phyloP scores from a whole-genome alignment of 2,329 filamentous ascomycete species.

The Phialophora tarda region DNA sequence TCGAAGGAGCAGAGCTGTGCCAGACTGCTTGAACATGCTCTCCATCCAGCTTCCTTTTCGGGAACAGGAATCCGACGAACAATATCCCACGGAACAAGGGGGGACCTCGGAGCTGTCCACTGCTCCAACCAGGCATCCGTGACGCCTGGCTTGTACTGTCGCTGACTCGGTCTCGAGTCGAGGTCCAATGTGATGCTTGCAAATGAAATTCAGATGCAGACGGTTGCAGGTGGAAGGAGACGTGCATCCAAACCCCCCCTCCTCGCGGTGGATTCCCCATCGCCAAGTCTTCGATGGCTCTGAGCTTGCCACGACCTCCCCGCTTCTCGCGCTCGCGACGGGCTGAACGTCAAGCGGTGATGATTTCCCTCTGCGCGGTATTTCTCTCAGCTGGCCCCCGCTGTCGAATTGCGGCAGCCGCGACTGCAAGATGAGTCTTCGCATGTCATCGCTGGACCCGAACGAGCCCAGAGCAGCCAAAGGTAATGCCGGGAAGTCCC shows the following conservation, averaged over 20 bases:
- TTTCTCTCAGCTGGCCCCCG: background rate
- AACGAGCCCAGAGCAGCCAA: slow-evolving; percentile 28
- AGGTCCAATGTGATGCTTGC: background rate
- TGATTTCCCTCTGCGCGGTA: background rate
- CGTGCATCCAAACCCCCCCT: background rate
- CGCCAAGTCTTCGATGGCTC: background rate
- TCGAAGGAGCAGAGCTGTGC: background rate
- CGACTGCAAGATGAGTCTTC: slow-evolving; percentile 26
- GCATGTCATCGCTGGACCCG: slow-evolving; percentile 26
- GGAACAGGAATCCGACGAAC: slow-evolving; percentile 13
- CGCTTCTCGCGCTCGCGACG: background rate
- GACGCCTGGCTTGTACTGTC: background rate
- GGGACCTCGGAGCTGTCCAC: background rate
- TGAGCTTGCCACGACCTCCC: background rate
- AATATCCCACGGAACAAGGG: slow-evolving; percentile 19
- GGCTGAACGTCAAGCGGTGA: background rate
- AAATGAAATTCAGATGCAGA: background rate
- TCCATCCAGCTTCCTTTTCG: slow-evolving; percentile 24
- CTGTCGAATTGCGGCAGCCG: background rate
- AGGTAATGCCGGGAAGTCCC: slow-evolving; percentile 14
- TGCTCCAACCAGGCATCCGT: background rate
- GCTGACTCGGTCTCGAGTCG: background rate
- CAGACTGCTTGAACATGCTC: slow-evolving; percentile 6
- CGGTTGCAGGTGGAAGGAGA: background rate
- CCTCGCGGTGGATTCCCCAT: background rate